Evolutionary conservation across 208 protist species (phyloP), one percentile per base, ranked within the genome.

Genomic region (Leishmania gerbilli): DNA sequence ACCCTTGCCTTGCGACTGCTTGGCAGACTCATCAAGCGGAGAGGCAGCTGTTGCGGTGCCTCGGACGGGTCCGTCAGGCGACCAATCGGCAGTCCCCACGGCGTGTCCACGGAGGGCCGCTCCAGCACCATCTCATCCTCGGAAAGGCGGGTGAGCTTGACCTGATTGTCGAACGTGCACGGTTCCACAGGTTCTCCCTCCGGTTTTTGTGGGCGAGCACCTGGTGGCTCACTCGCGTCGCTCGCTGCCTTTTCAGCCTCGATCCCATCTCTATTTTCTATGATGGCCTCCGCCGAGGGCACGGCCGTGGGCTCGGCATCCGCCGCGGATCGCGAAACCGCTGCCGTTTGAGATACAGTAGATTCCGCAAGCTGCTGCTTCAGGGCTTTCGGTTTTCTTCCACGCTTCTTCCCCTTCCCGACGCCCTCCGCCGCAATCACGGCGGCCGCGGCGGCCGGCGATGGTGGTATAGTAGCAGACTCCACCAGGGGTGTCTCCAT

Each of bases 31-130:
- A 83, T 79, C 56, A 78, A 65, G 1, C 71, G 84, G 76, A 77
- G 56, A 13, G 84, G 79, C n/a, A 80, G 69, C 34, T 64, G 19
- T 65, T 81, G 75, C 13, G 84, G 79, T 37, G 76, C 37, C 7
- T 81, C 74, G 7, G 78, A 68, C 0, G 53, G 34, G 55, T 84
- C 76, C 19, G 67, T 79, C 6, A 75, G 76, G 78, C 79, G 84
- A 27, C 83, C 82, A 31, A 94, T 76, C 51, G 79, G 55, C 53
- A 96, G 69, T 42, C 89, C 89, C 91, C 92, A 96, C 74, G 88
- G 84, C 21, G 60, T 76, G 27, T 85, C 76, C 24, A 77, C 79
- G 9, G 89, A 90, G 0, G 88, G 76, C 8, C 92, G 90, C 71
- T 87, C 80, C 60, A 92, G 85, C 27, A 89, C 75, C 85, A 96